These are phyloP conservation scores for Amanita brunnescens DNA, from an alignment of 768 basidiomycete species.

Conservation along the genomic window DNA sequence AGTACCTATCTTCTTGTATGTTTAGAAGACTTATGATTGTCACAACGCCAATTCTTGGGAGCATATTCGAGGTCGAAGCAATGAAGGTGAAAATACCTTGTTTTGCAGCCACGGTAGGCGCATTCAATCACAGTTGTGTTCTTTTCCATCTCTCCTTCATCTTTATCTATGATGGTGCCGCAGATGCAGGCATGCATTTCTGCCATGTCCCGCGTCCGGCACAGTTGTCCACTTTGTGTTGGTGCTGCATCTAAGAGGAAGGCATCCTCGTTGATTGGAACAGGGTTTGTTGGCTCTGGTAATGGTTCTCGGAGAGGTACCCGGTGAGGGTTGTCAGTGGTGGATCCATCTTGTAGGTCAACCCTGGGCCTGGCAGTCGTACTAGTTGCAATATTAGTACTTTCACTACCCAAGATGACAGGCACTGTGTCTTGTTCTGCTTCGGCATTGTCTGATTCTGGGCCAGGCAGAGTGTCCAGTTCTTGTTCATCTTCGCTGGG, in stretches of 20 bases:
- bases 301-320: no score
- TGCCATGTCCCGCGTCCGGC: background rate
- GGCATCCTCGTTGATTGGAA: background rate
- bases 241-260: background rate
- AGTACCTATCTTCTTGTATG: background rate
- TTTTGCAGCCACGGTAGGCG: background rate
- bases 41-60: background rate
- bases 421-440: no score
- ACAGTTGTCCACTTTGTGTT: background rate
- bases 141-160: background rate
- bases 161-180: background rate
- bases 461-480: no score
- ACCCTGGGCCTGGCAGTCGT: no score
- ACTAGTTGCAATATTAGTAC: no score
- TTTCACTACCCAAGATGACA: no score
- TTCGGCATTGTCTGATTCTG: no score
- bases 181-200: background rate
- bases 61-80: background rate
- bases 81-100: background rate
- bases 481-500: no score
- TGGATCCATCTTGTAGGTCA: no score
- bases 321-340: no score
- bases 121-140: background rate
- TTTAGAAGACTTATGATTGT: background rate
- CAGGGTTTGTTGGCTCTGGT: no score